Evolutionary conservation across 164 flowering plant species (phyloP).

Genomic region (Litsea cubeba): DNA sequence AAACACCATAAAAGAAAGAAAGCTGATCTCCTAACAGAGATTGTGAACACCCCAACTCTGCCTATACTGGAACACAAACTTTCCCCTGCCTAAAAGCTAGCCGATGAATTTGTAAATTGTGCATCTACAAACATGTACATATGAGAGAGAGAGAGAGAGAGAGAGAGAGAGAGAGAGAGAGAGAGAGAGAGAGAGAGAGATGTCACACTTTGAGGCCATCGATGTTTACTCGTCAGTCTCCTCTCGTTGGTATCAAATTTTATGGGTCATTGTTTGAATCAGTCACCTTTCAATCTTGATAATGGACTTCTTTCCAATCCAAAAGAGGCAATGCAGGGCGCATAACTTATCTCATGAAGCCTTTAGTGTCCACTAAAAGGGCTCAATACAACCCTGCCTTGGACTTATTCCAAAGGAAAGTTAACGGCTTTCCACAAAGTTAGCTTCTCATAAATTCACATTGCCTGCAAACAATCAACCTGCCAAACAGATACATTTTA

Average conservation of each 20-base stretch:
- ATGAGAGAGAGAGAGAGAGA: conserved; percentile 13
- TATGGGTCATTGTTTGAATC: neutral
- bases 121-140: conserved; percentile 68
- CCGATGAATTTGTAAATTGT: conserved; percentile 14
- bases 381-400: neutral
- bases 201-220: neutral
- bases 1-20: conserved; percentile 19
- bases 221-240: neutral
- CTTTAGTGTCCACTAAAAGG: too few relatives aligned
- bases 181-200: conserved; percentile 10
- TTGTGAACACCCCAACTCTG: neutral
- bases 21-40: conserved; percentile 2
- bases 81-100: conserved; percentile 4
- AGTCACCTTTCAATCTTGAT: neutral
- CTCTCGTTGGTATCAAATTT: neutral
- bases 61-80: conserved; percentile 13
- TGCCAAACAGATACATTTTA: conserved; percentile 7
- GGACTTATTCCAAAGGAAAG: neutral
- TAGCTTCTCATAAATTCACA: neutral
- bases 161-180: conserved; percentile 10
- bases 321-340: too few relatives aligned
- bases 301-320: neutral
- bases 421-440: conserved; percentile 3
- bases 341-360: too few relatives aligned
- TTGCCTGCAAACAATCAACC: conserved; percentile 20